Conservation (phyloP, 2,329 filamentous ascomycete species). For the Seiridium unicorne region DNA sequence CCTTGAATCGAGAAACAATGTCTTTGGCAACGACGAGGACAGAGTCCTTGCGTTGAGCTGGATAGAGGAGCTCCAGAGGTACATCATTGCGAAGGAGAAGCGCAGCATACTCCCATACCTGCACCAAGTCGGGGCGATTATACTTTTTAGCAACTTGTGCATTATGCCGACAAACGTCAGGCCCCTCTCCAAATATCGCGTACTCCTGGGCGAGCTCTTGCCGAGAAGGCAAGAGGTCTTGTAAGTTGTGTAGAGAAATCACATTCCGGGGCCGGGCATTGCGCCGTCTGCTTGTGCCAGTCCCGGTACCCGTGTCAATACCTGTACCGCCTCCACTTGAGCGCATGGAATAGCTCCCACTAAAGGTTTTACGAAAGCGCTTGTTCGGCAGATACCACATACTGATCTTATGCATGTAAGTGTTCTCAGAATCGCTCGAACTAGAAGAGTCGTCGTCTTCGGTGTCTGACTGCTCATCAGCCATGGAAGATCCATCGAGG, state of each 20-base stretch:
- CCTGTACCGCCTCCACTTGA: constrained; percentile 62
- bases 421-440: constrained; percentile 61
- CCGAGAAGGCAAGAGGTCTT: constrained; percentile 74
- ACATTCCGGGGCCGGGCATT: constrained; percentile 60
- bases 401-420: constrained; percentile 58
- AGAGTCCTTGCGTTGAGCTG: constrained; percentile 53
- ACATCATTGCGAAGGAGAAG: constrained; percentile 77
- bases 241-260: constrained; percentile 71
- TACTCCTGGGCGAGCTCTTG: constrained; percentile 76
- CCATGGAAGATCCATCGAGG: constrained; percentile 48
- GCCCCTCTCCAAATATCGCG: constrained; percentile 76
- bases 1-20: constrained; percentile 44
- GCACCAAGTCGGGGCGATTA: constrained; percentile 68
- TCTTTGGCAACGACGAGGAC: constrained; percentile 69
- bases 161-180: constrained; percentile 83
- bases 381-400: constrained; percentile 55
- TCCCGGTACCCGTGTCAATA: constrained; percentile 55
- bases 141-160: constrained; percentile 71
- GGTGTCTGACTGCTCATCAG: constrained; percentile 51
- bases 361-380: constrained; percentile 54
- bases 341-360: constrained; percentile 54
- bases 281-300: constrained; percentile 49
- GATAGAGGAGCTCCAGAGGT: constrained; percentile 63
- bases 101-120: constrained; percentile 80
- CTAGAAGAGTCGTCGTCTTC: constrained; percentile 49